Evolutionary conservation across 441 rosid species (phyloP).

Genomic region (California macrophylla): DNA sequence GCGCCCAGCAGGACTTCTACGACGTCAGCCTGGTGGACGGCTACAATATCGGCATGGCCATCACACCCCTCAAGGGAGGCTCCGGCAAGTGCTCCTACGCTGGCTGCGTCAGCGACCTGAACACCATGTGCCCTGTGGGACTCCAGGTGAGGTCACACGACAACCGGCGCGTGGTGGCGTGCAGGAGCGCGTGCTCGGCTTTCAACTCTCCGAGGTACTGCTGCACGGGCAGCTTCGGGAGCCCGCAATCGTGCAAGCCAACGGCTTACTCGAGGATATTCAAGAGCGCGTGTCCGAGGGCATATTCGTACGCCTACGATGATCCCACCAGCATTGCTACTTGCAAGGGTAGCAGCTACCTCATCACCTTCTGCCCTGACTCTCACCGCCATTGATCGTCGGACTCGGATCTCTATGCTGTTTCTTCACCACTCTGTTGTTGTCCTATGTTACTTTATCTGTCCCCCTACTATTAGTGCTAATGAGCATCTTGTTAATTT

Average conservation of each 20-base stretch:
- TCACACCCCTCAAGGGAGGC: constrained; percentile 50
- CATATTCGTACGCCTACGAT: constrained; percentile 81
- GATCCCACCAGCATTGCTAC: constrained; percentile 87
- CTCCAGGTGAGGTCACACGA: constrained; percentile 59
- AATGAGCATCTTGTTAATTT: too few relatives aligned
- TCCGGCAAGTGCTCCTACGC: constrained; percentile 76
- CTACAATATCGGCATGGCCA: constrained; percentile 69
- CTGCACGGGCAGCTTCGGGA: constrained; percentile 74
- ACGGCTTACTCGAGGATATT: constrained; percentile 80
- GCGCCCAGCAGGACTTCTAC: constrained; percentile 68
- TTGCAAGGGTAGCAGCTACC: constrained; percentile 55
- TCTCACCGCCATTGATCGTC: too few relatives aligned
- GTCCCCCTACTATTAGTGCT: too few relatives aligned
- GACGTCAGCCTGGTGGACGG: constrained; percentile 28
- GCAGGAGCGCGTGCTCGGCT: constrained; percentile 82
- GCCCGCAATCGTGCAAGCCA: constrained; percentile 69
- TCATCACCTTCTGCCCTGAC: constrained; percentile 73
- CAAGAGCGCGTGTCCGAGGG: constrained; percentile 83
- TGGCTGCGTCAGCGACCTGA: constrained; percentile 78
- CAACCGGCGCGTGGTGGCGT: constrained; percentile 57
- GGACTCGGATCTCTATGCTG: too few relatives aligned
- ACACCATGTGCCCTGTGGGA: constrained; percentile 70
- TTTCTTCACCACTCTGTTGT: too few relatives aligned
- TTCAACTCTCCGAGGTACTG: constrained; percentile 83
- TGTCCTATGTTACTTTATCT: too few relatives aligned